These are phyloP conservation scores for Aspergillus ochraceus DNA, from an alignment of 2,329 filamentous ascomycete species.

Conservation along the genomic window DNA sequence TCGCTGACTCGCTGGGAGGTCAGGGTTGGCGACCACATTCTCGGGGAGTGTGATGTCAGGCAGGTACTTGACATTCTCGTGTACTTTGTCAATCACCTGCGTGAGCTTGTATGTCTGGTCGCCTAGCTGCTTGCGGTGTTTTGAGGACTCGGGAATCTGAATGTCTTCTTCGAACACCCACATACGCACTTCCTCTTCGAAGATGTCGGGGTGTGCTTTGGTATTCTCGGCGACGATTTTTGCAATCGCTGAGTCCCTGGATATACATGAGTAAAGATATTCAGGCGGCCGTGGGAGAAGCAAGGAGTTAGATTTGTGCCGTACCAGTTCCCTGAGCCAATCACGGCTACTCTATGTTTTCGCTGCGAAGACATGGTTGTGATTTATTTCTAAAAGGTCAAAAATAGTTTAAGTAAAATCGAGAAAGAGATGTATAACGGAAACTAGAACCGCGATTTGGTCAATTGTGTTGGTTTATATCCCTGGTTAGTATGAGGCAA, in stretches of 20 bases:
- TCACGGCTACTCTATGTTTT: constrained; percentile 57
- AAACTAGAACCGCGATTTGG: no score
- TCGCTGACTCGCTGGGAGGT: constrained; percentile 61
- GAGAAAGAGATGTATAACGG: no score
- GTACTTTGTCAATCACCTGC: constrained; percentile 77
- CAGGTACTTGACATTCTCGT: constrained; percentile 96
- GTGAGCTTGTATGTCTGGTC: constrained; percentile 79
- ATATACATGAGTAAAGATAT: not conserved
- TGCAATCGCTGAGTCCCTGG: constrained; percentile 88
- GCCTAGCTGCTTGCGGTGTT: constrained; percentile 64
- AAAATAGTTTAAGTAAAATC: no score
- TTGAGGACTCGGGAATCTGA: constrained; percentile 72
- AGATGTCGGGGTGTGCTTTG: constrained; percentile 69
- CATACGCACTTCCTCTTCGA: constrained; percentile 63
- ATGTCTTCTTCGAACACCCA: constrained; percentile 65
- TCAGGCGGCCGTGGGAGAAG: not conserved
- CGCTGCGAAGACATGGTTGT: not conserved
- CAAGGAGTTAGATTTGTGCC: constrained; percentile 14
- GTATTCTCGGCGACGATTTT: constrained; percentile 94
- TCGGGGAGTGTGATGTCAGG: constrained; percentile 74
- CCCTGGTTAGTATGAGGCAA: not conserved
- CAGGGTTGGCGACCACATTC: constrained; percentile 53
- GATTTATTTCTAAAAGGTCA: not conserved
- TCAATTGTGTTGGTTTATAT: not conserved
- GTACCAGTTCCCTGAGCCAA: constrained; percentile 94